Base-by-base conservation (phyloP, 2,329 filamentous ascomycete genomes). In the Colletotrichum sp. region DNA sequence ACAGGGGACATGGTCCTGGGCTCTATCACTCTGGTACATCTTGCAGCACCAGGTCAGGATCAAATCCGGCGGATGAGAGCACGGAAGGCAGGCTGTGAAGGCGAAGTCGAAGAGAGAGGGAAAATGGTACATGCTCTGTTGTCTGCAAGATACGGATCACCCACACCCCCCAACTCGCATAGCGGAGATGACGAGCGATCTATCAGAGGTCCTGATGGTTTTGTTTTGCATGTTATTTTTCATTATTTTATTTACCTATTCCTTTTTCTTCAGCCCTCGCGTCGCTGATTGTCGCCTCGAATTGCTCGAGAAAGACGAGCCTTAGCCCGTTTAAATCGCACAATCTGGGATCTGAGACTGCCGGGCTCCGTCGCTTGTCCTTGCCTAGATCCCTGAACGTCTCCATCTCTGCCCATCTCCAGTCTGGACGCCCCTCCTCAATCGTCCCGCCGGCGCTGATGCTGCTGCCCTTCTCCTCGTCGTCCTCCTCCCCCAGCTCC, bases 121-220 rank as follows among this genome's bases (percentile, higher is more conserved):
- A 52, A 48, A 61, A 48, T 48, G 62, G 43, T 52, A 36, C 64
- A 62, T 55, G 55, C 48, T 52, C 28, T 48, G 5, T 48, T 55
- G 70, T 32, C 36, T 72, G 64, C 24, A n/a, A 66, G 69, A 66
- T 38, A 36, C 63, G 62, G 52, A 61, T 58, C 38, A 32, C 56
- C 55, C 38, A 63, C 71, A 32, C 55, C 26, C 36, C 55, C 61
- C 38, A 24, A 13, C 69, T 34, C 26, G 30, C 56, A 59, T n/a
- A n/a, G 63, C 43, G 43, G 56, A 68, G 43, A 75, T 73, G 69
- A 73, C 69, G 69, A 75, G 73, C 63, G 43, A 13, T 48, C 43
- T 48, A 48, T n/a, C n/a, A 48, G 43, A 43, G 62, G 38, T 72
- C 56, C 26, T 67, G 55, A 52, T 62, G 69, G 26, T 66, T 36